Conservation (phyloP, 495 filamentous ascomycete species). For the Viridothelium virens region DNA sequence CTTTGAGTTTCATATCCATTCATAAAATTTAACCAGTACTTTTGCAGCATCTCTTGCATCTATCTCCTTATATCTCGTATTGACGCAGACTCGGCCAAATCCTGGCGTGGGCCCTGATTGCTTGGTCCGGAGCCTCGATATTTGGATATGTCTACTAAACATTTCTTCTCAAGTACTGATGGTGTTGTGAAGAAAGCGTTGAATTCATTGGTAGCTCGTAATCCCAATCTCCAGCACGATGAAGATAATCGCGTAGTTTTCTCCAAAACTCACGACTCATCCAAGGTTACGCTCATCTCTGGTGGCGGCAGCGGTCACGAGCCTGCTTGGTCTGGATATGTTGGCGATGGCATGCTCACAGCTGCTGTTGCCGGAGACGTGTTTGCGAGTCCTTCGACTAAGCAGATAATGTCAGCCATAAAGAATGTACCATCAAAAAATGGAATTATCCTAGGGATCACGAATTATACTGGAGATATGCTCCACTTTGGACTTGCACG, state of each 20-base stretch:
- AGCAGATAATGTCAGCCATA: conserved; percentile 53
- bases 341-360: conserved; percentile 52
- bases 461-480: conserved; percentile 60
- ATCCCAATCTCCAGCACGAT: conserved; percentile 50
- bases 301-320: conserved; percentile 57
- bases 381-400: conserved; percentile 54
- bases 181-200: conserved; percentile 48
- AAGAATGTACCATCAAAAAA: conserved; percentile 48
- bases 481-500: conserved; percentile 56
- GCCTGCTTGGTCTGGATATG: conserved; percentile 57
- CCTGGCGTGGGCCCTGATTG: background rate
- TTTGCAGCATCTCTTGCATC: too few species aligned
- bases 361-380: conserved; percentile 55
- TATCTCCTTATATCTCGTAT: too few species aligned
- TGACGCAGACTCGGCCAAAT: too few species aligned
- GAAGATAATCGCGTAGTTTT: conserved; percentile 51
- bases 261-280: conserved; percentile 43
- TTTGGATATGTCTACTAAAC: conserved; percentile 32
- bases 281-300: conserved; percentile 51
- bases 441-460: conserved; percentile 55
- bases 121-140: background rate
- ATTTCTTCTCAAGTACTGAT: conserved; percentile 34
- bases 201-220: conserved; percentile 48
- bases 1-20: too few species aligned
- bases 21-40: too few species aligned